Evolutionary conservation across 2,329 filamentous ascomycete species (phyloP), one percentile per base, ranked within the genome.

Genomic region (Diplodia corticola): DNA sequence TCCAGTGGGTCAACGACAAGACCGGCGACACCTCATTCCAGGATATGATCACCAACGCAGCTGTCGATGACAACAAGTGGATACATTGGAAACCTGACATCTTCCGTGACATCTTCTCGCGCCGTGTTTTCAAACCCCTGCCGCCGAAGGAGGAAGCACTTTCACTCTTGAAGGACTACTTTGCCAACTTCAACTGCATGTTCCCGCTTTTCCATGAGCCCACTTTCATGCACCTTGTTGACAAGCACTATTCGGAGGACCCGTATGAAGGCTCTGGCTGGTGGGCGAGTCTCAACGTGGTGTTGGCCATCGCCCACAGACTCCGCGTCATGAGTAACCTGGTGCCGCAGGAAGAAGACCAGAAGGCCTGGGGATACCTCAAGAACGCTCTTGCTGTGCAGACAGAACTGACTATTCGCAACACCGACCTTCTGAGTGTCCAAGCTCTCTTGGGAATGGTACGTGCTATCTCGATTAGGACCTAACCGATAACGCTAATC

Each of bases 101-200:
- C 26, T 98, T 98, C 77, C 88, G 90, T 59, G 94, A 98, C 76
- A 86, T 99, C 22, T 98, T 98, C 80, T 88, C 89, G 63, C 88
- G 93, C 44, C 89, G 89, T 17, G 85, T 97, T 30, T 97, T 94
- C 82, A 90, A 90, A 68, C 89, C 88, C 17, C 79, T 98, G 35
- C 95, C 95, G 2, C 84, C 91, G 0, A 96, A 96, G 77, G 84
- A 88, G n/a, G 93, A 97, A 79, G 92, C 93, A 0, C 78, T 96
- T 68, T 96, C 92, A 1, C 81, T 98, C 44, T 86, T 97, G 68
- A 92, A 91, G 77, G 95, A 99, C 77, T 99, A 90, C 74, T 99
- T 99, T 71, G 92, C 96, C 74, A 97, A 97, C 79, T 98, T 99
- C 84, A 99, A 99, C 81, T 95, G 92, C 86, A 94, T 98, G 86